These are phyloP conservation scores for Arthroderma sp. DNA, from an alignment of 2,329 filamentous ascomycete genomes.

Conservation along the genomic window DNA sequence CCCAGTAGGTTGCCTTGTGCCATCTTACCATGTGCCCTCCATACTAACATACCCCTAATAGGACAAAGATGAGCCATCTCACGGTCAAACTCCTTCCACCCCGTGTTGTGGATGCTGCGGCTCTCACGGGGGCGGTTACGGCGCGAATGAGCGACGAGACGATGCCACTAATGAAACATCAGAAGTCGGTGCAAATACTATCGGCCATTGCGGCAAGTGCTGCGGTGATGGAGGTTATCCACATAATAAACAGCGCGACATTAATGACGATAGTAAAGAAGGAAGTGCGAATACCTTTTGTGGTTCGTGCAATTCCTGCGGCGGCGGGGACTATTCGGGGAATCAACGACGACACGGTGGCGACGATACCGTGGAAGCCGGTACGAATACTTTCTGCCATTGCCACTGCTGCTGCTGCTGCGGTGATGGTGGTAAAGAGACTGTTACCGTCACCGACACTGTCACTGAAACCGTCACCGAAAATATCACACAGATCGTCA, in stretches of 20 bases:
- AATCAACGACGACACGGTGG: too few species aligned
- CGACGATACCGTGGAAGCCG: too few species aligned
- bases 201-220: neutral
- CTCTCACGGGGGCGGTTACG: neutral
- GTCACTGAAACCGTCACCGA: constrained; percentile 8
- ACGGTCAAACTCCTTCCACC: neutral
- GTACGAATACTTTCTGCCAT: too few species aligned
- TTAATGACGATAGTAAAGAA: too few species aligned
- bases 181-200: neutral
- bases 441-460: constrained; percentile 1
- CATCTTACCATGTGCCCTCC: neutral
- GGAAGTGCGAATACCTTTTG: too few species aligned
- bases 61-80: too few species aligned
- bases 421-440: neutral
- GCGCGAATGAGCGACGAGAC: neutral
- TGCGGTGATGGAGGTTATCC: neutral
- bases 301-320: too few species aligned
- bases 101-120: neutral
- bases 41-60: neutral
- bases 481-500: constrained; percentile 10
- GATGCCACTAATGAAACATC: neutral
- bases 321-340: too few species aligned
- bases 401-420: neutral
- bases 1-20: neutral
- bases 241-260: too few species aligned